A percentile compares a stretch with the other conserved stretches of the same genome.
These are phyloP conservation scores for Linnemannia schmuckeri DNA, from an alignment of 192 early-diverging fungal species.

Conservation along the genomic window DNA sequence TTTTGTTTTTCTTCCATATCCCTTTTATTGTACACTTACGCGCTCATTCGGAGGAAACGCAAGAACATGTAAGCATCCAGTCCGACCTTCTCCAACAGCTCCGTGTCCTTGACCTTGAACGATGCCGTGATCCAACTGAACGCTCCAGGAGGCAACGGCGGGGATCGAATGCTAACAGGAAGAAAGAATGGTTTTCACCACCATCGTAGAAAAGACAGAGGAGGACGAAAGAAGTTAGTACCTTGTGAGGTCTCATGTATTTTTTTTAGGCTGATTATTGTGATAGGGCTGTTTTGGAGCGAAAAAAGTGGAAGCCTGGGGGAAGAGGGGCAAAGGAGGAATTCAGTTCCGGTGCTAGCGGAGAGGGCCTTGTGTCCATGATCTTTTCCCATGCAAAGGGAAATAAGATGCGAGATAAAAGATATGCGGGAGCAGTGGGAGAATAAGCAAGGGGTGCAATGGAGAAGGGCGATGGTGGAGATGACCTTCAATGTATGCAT, in stretches of 20 bases:
- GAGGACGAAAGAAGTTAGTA: background rate
- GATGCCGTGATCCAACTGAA: slow-evolving; percentile 73
- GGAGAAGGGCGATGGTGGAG: background rate
- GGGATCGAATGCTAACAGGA: slow-evolving; percentile 62
- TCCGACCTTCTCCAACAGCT: slow-evolving; percentile 68
- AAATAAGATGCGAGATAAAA: background rate
- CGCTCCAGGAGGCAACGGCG: slow-evolving; percentile 61
- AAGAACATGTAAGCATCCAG: slow-evolving; percentile 88
- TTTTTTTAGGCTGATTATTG: background rate
- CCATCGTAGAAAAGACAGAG: background rate
- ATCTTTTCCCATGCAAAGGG: background rate
- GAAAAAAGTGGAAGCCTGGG: background rate
- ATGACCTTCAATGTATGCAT: background rate
- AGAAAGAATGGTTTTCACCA: no score
- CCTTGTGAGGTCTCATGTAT: background rate
- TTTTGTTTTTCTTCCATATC: background rate
- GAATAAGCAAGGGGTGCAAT: background rate
- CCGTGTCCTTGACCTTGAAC: slow-evolving; percentile 66
- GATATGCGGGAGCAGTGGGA: background rate
- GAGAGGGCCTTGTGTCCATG: background rate
- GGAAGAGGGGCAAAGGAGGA: background rate
- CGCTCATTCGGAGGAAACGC: slow-evolving; percentile 74
- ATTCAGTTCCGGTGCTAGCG: background rate
- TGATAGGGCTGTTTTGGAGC: background rate
- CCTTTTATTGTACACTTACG: slow-evolving; percentile 22